Percentiles rank a stretch among this genome's conserved stretches.
Conservation (phyloP, 2,329 filamentous ascomycete species). For the Paecilomyces formosus region DNA sequence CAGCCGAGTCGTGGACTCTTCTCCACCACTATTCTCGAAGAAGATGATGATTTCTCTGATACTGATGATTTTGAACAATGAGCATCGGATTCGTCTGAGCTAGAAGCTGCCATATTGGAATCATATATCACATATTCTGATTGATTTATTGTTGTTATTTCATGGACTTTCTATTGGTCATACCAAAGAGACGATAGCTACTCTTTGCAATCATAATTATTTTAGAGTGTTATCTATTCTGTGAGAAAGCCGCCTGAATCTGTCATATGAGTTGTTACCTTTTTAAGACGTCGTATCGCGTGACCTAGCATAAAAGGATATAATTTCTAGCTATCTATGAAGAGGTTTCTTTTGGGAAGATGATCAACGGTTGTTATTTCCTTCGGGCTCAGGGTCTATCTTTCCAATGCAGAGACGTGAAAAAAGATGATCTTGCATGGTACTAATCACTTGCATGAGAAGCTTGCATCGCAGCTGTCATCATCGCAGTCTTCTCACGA, state of each 20-base stretch:
- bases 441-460: not conserved
- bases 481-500: not conserved
- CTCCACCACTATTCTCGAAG: conserved; percentile 63
- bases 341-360: too few relatives aligned
- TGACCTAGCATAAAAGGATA: too few relatives aligned
- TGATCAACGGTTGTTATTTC: too few relatives aligned
- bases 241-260: too few relatives aligned
- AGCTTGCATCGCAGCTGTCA: not conserved
- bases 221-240: too few relatives aligned
- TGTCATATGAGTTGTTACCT: too few relatives aligned
- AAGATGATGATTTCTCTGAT: conserved; percentile 59
- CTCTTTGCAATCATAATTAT: too few relatives aligned
- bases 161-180: too few relatives aligned
- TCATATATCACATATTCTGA: not conserved
- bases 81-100: not conserved
- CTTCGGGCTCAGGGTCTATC: not conserved
- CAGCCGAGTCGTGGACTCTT: conserved; percentile 42
- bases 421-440: not conserved
- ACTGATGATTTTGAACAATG: not conserved
- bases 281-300: too few relatives aligned
- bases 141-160: too few relatives aligned
- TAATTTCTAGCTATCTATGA: too few relatives aligned
- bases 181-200: too few relatives aligned
- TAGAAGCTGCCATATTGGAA: not conserved
- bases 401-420: not conserved